Percentiles rank a stretch among this genome's conserved stretches.
phyloP scores from a whole-genome alignment of 257 asterid genomes.

The Primulina tabacum region DNA sequence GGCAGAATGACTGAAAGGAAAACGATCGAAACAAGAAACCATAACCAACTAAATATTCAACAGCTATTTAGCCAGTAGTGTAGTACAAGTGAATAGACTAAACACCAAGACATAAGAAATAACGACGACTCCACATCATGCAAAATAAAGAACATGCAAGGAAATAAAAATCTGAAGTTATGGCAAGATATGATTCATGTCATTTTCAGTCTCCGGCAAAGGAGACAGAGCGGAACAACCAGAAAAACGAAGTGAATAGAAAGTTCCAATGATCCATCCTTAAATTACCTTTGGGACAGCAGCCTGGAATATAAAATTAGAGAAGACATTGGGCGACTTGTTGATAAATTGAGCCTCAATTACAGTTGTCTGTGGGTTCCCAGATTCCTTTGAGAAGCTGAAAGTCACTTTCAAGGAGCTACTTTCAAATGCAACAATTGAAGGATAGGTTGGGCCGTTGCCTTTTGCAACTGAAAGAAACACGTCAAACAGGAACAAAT shows the following conservation, averaged over 20 bases:
- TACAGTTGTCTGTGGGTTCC: slow-evolving; percentile 56
- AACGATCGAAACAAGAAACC: neutral
- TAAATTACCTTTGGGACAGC: slow-evolving; percentile 92
- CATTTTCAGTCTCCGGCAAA: neutral
- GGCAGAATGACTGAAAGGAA: neutral
- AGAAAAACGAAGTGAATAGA: neutral
- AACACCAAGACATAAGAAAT: neutral
- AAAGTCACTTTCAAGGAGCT: slow-evolving; percentile 60
- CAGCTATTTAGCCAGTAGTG: neutral
- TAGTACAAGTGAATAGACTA: neutral
- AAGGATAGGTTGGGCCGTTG: slow-evolving; percentile 61
- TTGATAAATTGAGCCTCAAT: slow-evolving; percentile 76
- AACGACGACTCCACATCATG: neutral
- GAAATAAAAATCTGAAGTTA: neutral
- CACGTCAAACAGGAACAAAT: slow-evolving; percentile 18
- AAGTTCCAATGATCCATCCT: neutral
- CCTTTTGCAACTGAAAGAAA: slow-evolving; percentile 52
- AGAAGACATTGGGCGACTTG: slow-evolving; percentile 59
- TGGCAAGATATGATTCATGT: neutral
- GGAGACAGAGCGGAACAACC: neutral
- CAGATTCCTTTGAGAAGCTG: slow-evolving; percentile 80
- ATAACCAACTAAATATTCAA: neutral
- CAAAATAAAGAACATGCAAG: neutral
- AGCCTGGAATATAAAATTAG: slow-evolving; percentile 85
- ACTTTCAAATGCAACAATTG: slow-evolving; percentile 83